Conservation (phyloP, 2,329 filamentous ascomycete genomes). For the Pseudopithomyces chartarum region DNA sequence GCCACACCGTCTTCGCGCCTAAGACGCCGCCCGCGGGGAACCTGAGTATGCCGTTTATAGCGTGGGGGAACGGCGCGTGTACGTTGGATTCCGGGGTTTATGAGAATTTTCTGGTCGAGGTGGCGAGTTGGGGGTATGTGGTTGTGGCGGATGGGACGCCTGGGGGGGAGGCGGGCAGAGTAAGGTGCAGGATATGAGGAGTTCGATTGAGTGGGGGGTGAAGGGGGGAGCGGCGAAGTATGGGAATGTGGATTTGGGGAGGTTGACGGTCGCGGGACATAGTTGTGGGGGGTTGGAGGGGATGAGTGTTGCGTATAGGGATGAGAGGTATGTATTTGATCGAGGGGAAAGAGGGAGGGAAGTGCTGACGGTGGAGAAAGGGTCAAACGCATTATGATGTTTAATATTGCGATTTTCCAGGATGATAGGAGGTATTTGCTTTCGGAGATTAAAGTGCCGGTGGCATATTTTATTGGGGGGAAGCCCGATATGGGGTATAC, state of each 20-base stretch:
- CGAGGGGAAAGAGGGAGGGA: not conserved
- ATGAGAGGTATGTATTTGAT: slow-evolving; percentile 9
- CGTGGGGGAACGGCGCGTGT: slow-evolving; percentile 26
- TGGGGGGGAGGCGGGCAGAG: slow-evolving; percentile 12
- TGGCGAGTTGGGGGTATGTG: slow-evolving; percentile 25
- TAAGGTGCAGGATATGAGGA: slow-evolving; percentile 29
- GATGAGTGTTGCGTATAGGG: slow-evolving; percentile 23
- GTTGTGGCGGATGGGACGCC: slow-evolving; percentile 26
- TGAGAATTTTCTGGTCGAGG: slow-evolving; percentile 23
- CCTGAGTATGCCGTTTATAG: slow-evolving; percentile 23
- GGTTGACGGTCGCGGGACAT: slow-evolving; percentile 24
- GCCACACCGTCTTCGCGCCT: slow-evolving; percentile 24
- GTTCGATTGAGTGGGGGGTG: slow-evolving; percentile 23
- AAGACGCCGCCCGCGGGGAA: slow-evolving; percentile 19
- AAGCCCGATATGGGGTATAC: slow-evolving; percentile 23
- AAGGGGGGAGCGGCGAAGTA: slow-evolving; percentile 20
- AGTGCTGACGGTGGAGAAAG: not conserved
- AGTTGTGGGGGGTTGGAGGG: slow-evolving; percentile 24
- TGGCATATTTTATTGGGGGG: slow-evolving; percentile 24
- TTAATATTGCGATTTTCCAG: slow-evolving; percentile 27
- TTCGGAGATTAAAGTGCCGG: slow-evolving; percentile 25
- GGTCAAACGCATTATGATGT: slow-evolving; percentile 23
- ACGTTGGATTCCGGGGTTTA: slow-evolving; percentile 17
- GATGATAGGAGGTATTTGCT: slow-evolving; percentile 24
- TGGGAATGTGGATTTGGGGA: slow-evolving; percentile 23